Base-by-base conservation (phyloP, 1,284 basidiomycete genomes). In the Tilletiopsis washingtonensis region DNA sequence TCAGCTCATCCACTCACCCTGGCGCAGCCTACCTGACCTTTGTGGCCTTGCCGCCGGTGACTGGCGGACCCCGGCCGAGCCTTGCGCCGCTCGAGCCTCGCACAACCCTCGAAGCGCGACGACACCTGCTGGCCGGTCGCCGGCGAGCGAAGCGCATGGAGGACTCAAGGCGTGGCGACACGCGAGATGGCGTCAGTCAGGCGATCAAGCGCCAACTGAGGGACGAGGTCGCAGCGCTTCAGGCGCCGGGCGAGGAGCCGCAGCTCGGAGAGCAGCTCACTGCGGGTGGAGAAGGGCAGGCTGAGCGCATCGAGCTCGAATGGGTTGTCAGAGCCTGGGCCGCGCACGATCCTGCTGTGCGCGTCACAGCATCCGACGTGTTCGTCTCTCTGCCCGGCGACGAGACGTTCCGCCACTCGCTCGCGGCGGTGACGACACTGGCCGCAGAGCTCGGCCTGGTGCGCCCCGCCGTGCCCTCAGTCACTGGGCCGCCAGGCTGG, bases 81-180 rank as follows among this genome's bases (percentile, higher is more conserved):
- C 57, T 70, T 1, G 54, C 61, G 37, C 57, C 56, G 2, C 45
- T 75, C 42, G 41, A 60, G n/a, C 73, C 74, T 2, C 38, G 29
- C 4, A 67, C 73, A 1, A 57, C 68, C 3, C 63, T 75, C 25
- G 74, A 75, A 51, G 64, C 64, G 7, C 68, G 74, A 47, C 62
- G 74, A 27, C 75, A 73, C 49, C 66, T 75, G 24, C 62, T 75
- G 34, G 74, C 74, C 3, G 74, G 74, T 9, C 60, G 74, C 1
- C 57, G 74, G 6, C 54, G 74, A 3, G 65, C 61, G 0, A 67
- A 72, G 38, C 61, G 74, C 17, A 66, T 75, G 24, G 56, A 62
- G 23, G 57, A 64, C 14, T 49, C 64, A 4, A 47, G 62, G 20
- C 49, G 54, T 38, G 54, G 62, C 17, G 63, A 69, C 36, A 49